phyloP scores from a whole-genome alignment of 2,329 filamentous ascomycete genomes.

The Diaporthe sp. region DNA sequence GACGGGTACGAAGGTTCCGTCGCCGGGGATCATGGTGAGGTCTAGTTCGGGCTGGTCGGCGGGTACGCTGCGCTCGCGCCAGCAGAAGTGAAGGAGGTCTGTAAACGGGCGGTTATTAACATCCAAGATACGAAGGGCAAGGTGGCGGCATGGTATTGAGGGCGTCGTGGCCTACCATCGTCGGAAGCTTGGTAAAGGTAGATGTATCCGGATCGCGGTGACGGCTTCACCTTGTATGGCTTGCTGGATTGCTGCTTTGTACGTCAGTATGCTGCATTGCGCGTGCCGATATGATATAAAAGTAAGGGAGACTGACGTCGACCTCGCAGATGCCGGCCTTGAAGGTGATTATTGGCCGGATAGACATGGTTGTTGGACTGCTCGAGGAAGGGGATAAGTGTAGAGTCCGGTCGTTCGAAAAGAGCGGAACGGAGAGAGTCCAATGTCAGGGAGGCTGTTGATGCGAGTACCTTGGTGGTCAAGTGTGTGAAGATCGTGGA shows the following conservation, averaged over 20 bases:
- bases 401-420: constrained; percentile 21
- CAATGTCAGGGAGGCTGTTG: background rate
- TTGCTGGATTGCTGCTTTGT: constrained; percentile 62
- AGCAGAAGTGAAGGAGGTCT: constrained; percentile 97
- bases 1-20: constrained; percentile 90
- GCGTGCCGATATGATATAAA: constrained; percentile 4
- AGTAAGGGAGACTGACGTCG: constrained; percentile 72
- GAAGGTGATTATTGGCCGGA: constrained; percentile 91
- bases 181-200: constrained; percentile 83
- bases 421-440: background rate
- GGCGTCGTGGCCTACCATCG: constrained; percentile 72
- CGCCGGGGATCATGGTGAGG: constrained; percentile 92
- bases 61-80: constrained; percentile 83
- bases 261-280: constrained; percentile 44
- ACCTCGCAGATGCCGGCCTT: constrained; percentile 93
- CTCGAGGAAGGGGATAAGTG: background rate
- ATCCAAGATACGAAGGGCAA: background rate
- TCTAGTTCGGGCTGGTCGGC: constrained; percentile 85
- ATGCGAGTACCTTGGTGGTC: background rate
- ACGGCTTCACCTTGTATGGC: constrained; percentile 80
- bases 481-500: background rate
- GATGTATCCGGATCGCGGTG: constrained; percentile 84
- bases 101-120: constrained; percentile 24
- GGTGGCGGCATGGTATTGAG: background rate
- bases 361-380: constrained; percentile 76